Evolutionary conservation across 371 early-diverging fungal species (phyloP), one percentile per base, ranked within the genome.

Genomic region (Mucor piriformis): DNA sequence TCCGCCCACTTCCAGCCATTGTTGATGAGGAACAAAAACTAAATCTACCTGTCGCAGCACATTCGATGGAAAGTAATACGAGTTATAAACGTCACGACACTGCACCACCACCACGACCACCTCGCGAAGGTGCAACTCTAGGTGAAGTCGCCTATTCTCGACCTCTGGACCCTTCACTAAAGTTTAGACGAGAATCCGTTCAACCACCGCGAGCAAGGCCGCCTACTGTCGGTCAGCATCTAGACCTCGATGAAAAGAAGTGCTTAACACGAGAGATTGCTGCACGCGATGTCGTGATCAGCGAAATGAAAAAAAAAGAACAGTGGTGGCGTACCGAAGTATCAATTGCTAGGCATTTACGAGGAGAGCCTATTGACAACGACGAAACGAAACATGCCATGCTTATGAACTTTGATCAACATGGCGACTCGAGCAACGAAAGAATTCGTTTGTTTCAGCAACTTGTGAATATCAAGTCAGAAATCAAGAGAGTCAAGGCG

Each of bases 261-360:
- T 37, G n/a, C 3, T 24, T 69, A 2, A 32, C 63, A n/a, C 43
- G 59, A 43, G 70, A 73, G 33, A 55, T 73, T 3, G 12, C 49
- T 1, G 48, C 55, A 7, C 61, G 67, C 5, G 70, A 73, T 55
- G 12, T 49, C 3, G 53, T 67, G 11, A 73, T 73, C 48, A 32
- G 40, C 20, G 67, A 73, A 38, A 69, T 73, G 70, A 64, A 58
- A 21, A 69, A 67, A 27, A 73, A 73, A 24, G 74, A 73, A 32
- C 74, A 73, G 25, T 73, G 74, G 74, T 73, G 74, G 74, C 59
- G 67, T 24, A 67, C 74, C n/a, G 74, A 73, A 52, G 74, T 73
- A 1, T 64, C 74, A 5, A 46, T 73, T 32, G 64, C 70, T 13
- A 35, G 67, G 16, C 54, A 64, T 24, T 7, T 54, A 33, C 25